Evolutionary conservation across 2,329 filamentous ascomycete species (phyloP), one percentile per base, ranked within the genome.

Genomic region (Colletotrichum somersetense): DNA sequence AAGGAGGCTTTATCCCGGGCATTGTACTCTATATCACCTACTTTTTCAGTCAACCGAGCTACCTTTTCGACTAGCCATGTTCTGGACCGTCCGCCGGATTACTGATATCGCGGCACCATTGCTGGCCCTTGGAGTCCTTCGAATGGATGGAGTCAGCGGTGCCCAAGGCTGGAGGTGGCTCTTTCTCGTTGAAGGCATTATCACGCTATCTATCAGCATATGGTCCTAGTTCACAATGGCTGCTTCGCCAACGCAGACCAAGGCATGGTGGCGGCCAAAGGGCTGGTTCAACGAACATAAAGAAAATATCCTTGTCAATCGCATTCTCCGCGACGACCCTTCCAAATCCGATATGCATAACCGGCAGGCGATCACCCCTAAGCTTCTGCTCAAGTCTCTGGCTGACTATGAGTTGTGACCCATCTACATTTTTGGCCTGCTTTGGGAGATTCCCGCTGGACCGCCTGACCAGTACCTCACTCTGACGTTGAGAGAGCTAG

Each of bases 221-320:
- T 74, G 75, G 73, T 78, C 79, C 2, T 77, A 77, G 74, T 79
- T 80, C 62, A 75, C 76, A 57, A 79, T 81, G 74, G 76, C 77
- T 6, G 75, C 80, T 0, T 79, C 77, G 0, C 79, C 79, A 5
- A 80, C 79, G 0, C 77, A 80, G 68, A 87, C 85, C 0, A 83
- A 81, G 48, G 83, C 81, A 7, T 85, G 82, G 80, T 85, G 83
- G 72, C 81, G 85, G 33, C 84, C 84, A 16, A 81, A 85, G 16
- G 88, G 87, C 0, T 90, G 87, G 85, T 91, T 90, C 77, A 86
- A 78, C 2, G 85, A 89, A 61, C 82, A 83, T 2, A 89, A 90
- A 74, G 87, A 90, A 73, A 84, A 84, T 73, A 90, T 90, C 58
- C 83, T 90, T 59, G 86, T 90, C 30, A 90, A 89, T 74, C 80